Conservation (phyloP, 108 stramenopile genomes). For the Parmales sp. region DNA sequence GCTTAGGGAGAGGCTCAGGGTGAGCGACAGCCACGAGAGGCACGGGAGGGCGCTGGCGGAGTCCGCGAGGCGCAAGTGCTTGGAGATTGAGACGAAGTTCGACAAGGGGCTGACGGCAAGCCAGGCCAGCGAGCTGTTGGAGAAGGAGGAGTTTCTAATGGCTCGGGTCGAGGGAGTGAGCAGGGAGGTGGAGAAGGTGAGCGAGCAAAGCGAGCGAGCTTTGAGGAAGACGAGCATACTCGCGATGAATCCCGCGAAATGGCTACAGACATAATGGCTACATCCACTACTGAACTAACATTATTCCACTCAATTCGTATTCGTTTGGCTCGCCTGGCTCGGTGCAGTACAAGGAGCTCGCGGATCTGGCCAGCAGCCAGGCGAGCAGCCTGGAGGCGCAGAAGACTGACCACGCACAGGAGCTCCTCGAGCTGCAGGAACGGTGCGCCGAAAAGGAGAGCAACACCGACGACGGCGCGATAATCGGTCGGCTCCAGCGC, state of each 20-base stretch:
- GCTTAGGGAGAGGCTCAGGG: neutral
- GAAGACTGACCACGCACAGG: neutral
- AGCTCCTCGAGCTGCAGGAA: slow-evolving; percentile 26
- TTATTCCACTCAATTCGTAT: too few species aligned
- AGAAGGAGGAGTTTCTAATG: slow-evolving; percentile 19
- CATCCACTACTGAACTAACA: too few species aligned
- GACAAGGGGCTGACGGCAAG: slow-evolving; percentile 17
- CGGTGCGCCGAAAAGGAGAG: slow-evolving; percentile 27
- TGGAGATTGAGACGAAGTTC: slow-evolving; percentile 12
- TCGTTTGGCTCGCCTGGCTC: too few species aligned
- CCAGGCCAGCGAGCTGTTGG: slow-evolving; percentile 7
- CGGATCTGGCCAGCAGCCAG: slow-evolving; percentile 40
- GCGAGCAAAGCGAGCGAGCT: slow-evolving; percentile 42
- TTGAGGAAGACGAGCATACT: slow-evolving; percentile 29
- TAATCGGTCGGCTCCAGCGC: slow-evolving; percentile 46
- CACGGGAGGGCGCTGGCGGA: slow-evolving; percentile 12
- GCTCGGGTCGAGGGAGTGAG: slow-evolving; percentile 10
- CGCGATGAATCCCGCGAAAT: too few species aligned
- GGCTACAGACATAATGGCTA: too few species aligned
- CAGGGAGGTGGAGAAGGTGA: slow-evolving; percentile 21
- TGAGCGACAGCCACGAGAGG: slow-evolving; percentile 5
- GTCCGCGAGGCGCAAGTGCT: neutral
- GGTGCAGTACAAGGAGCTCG: slow-evolving; percentile 33
- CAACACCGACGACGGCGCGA: slow-evolving; percentile 42
- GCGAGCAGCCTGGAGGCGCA: slow-evolving; percentile 17